Evolutionary conservation across 2,329 filamentous ascomycete species (phyloP).

Genomic region (Cucurbitaria berberidis): DNA sequence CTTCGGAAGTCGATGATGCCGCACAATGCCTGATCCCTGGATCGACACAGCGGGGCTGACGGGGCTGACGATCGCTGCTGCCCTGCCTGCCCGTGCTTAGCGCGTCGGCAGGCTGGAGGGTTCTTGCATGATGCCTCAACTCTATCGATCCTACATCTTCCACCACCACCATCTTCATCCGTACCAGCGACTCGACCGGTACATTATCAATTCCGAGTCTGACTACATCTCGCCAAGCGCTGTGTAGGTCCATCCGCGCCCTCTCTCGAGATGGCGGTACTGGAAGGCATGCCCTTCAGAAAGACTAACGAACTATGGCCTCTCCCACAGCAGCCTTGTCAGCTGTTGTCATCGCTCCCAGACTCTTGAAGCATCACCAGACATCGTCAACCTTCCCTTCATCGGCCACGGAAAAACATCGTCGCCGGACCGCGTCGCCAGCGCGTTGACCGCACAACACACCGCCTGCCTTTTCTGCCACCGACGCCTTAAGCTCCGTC

Average conservation of each 20-base stretch:
- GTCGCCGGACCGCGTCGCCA: constrained; percentile 15
- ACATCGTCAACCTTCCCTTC: constrained; percentile 4
- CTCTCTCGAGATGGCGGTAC: constrained; percentile 33
- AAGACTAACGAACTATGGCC: constrained; percentile 37
- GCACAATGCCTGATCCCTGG: constrained; percentile 12
- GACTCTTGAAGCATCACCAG: constrained; percentile 9
- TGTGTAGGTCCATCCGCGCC: constrained; percentile 40
- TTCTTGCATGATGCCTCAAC: constrained; percentile 15
- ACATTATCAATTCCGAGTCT: constrained; percentile 8
- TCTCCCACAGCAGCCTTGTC: constrained; percentile 27
- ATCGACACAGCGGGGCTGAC: constrained; percentile 11
- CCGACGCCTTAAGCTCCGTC: constrained; percentile 9
- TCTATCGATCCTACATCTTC: constrained; percentile 14
- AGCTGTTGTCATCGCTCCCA: constrained; percentile 17
- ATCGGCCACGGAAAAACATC: constrained; percentile 14
- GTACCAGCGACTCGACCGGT: constrained; percentile 7
- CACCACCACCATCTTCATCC: constrained; percentile 11
- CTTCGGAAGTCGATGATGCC: constrained; percentile 15
- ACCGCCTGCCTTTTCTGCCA: constrained; percentile 35
- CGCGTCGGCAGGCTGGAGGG: constrained; percentile 4
- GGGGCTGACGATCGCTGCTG: constrained; percentile 13
- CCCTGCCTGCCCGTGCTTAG: constrained; percentile 5
- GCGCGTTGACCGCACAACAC: constrained; percentile 17
- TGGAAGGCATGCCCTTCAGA: constrained; percentile 38
- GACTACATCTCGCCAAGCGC: constrained; percentile 32